Percentiles rank a stretch among this genome's conserved stretches.
phyloP scores from a whole-genome alignment of 1,139 yeast genomes.

The Lodderomyces jiufengensis region DNA sequence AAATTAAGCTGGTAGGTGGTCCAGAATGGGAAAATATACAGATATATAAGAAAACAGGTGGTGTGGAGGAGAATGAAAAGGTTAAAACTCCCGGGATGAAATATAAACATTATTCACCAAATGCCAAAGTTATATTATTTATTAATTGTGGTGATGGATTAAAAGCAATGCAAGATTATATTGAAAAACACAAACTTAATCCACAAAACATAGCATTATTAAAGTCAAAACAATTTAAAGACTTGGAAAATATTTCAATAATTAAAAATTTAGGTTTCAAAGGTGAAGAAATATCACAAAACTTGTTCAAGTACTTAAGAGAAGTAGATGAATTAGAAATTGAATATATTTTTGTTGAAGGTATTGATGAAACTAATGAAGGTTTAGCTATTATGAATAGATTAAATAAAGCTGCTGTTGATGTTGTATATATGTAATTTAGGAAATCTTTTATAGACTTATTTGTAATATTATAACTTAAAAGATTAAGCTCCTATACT shows the following conservation, averaged over 20 bases:
- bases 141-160: constrained; percentile 47
- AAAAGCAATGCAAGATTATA: constrained; percentile 25
- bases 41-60: constrained; percentile 62
- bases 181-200: constrained; percentile 16
- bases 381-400: constrained; percentile 96
- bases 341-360: constrained; percentile 70
- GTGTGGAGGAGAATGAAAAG: constrained; percentile 53
- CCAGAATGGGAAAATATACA: constrained; percentile 56
- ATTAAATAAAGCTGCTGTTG: constrained; percentile 77
- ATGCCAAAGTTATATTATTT: constrained; percentile 76
- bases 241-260: constrained; percentile 24
- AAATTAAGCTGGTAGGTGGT: constrained; percentile 64
- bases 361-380: constrained; percentile 64
- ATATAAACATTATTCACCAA: constrained; percentile 91
- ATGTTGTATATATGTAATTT: constrained; percentile 23
- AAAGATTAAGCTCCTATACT: too few species aligned
- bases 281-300: constrained; percentile 67
- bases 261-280: constrained; percentile 52
- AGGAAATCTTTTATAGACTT: too few species aligned
- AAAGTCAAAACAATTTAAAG: constrained; percentile 32
- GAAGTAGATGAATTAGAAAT: constrained; percentile 63
- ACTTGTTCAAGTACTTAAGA: constrained; percentile 67
- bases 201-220: constrained; percentile 45
- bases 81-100: constrained; percentile 98
- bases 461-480: too few species aligned